phyloP scores from a whole-genome alignment of 23 red algal species.

The Porphyridium purpureum region DNA sequence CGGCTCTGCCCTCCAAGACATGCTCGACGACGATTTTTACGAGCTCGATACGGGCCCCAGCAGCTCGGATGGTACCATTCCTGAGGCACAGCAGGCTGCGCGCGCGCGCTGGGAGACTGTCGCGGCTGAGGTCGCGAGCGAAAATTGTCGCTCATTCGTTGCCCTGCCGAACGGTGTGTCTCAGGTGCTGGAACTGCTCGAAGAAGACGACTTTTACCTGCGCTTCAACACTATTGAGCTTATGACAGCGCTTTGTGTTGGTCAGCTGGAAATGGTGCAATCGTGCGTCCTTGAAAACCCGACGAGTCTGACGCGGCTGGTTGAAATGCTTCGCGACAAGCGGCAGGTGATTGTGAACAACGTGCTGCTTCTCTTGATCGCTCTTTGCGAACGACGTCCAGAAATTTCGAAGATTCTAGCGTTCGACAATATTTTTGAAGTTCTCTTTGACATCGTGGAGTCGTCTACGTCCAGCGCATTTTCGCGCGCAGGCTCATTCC shows the following conservation, averaged over 20 bases:
- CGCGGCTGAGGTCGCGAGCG: constrained; percentile 7
- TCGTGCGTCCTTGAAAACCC: constrained; percentile 25
- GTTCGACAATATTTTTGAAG: constrained; percentile 66
- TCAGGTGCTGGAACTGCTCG: constrained; percentile 47
- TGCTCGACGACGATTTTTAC: neutral
- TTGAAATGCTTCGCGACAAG: constrained; percentile 48
- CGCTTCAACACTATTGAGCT: constrained; percentile 64
- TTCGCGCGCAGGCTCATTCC: neutral
- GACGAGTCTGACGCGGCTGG: constrained; percentile 28
- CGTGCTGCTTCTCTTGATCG: constrained; percentile 45
- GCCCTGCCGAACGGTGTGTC: constrained; percentile 17
- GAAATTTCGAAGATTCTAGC: constrained; percentile 88
- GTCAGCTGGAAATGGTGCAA: constrained; percentile 19
- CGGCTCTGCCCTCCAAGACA: neutral
- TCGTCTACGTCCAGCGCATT: constrained; percentile 4
- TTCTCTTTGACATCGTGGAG: constrained; percentile 51
- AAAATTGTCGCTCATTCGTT: constrained; percentile 34
- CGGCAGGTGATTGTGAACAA: constrained; percentile 50
- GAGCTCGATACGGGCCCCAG: too few relatives aligned
- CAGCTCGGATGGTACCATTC: too few relatives aligned
- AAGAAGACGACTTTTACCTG: constrained; percentile 59
- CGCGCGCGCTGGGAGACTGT: too few relatives aligned
- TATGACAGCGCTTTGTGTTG: constrained; percentile 40
- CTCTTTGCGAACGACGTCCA: constrained; percentile 17
- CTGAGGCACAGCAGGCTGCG: too few relatives aligned